Percentiles rank a stretch among this genome's conserved stretches.
Conservation (phyloP, 148 eudicot species). For the Cornus controversa region DNA sequence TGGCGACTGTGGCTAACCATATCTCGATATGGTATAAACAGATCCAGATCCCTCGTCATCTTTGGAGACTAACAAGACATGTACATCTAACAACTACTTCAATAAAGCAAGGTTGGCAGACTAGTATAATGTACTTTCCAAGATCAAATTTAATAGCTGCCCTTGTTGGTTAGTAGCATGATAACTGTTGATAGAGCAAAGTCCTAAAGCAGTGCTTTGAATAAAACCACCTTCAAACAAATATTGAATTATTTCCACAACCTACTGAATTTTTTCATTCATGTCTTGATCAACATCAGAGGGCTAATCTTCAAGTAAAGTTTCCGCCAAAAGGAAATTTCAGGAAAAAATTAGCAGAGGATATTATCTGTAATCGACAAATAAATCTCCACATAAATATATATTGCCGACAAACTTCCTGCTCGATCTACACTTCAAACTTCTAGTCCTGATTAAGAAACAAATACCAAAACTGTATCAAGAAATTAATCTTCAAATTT, state of each 20-base stretch:
- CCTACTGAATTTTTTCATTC: not conserved
- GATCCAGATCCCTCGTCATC: not conserved
- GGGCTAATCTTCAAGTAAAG: not conserved
- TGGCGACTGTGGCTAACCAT: not conserved
- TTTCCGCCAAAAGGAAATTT: not conserved
- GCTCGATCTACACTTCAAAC: slow-evolving; percentile 8
- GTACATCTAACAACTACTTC: not conserved
- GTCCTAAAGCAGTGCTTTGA: not conserved
- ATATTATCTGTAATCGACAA: not conserved
- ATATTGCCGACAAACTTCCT: not conserved
- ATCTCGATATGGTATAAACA: not conserved
- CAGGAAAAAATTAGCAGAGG: not conserved
- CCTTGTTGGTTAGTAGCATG: not conserved
- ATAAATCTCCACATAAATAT: not conserved
- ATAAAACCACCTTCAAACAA: not conserved
- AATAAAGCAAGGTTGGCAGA: not conserved
- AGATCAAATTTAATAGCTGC: not conserved
- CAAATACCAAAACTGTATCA: not conserved
- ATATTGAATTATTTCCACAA: not conserved
- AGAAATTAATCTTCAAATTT: not conserved
- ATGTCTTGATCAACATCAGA: not conserved
- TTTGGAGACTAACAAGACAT: not conserved
- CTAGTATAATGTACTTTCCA: not conserved
- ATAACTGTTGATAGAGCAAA: not conserved
- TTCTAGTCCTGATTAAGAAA: slow-evolving; percentile 9